Conservation (phyloP, 345 rosid species). For the Kernera saxatilis region DNA sequence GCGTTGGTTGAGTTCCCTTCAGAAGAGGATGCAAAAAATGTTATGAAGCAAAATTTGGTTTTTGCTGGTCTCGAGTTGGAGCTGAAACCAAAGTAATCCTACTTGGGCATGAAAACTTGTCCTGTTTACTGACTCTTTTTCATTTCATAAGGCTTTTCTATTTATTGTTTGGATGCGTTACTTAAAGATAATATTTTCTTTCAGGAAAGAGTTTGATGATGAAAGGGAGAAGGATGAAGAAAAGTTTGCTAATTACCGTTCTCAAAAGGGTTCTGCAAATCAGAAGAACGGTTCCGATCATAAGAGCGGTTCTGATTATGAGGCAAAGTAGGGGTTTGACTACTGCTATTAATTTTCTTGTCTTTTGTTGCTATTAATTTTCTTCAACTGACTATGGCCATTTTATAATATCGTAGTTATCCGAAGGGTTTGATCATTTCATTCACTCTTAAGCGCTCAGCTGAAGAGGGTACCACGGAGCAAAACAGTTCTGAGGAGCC, state of each 20-base stretch:
- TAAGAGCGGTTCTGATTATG: slow-evolving; percentile 39
- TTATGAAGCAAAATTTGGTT: slow-evolving; percentile 50
- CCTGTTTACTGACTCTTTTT: slow-evolving; percentile 1
- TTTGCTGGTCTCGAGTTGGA: slow-evolving; percentile 69
- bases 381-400: slow-evolving; percentile 7
- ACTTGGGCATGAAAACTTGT: not conserved
- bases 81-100: slow-evolving; percentile 72
- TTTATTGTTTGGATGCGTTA: not conserved
- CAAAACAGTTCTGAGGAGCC: slow-evolving; percentile 33
- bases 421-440: slow-evolving; percentile 87
- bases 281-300: slow-evolving; percentile 44
- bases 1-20: slow-evolving; percentile 80
- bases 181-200: not conserved
- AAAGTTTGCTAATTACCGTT: slow-evolving; percentile 38
- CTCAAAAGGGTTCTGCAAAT: slow-evolving; percentile 35
- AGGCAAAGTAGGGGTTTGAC: slow-evolving; percentile 43
- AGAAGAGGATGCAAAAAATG: slow-evolving; percentile 64
- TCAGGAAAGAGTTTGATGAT: slow-evolving; percentile 84
- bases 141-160: not conserved
- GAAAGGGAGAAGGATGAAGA: slow-evolving; percentile 52
- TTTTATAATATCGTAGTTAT: slow-evolving; percentile 43
- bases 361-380: not conserved
- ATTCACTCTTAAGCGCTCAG: slow-evolving; percentile 54
- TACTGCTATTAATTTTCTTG: not conserved
- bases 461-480: slow-evolving; percentile 38